These are phyloP conservation scores for Penicillium crustosum DNA, from an alignment of 2,329 filamentous ascomycete genomes.

Conservation along the genomic window DNA sequence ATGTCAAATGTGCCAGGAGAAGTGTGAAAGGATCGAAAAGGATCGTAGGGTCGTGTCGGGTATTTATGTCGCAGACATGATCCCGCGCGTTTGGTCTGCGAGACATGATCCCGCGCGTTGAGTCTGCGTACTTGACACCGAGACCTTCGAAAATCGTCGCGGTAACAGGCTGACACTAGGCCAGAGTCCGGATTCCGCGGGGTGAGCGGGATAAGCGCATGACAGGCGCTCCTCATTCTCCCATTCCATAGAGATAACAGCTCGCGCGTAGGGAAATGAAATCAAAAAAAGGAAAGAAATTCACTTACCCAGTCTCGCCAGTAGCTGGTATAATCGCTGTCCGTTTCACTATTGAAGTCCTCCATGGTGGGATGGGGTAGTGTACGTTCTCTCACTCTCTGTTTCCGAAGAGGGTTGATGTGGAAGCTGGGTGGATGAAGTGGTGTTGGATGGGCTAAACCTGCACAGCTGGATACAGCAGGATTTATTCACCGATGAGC, in stretches of 20 bases:
- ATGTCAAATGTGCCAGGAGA: not conserved
- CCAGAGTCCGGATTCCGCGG: not conserved
- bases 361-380: slow-evolving; percentile 65
- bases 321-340: slow-evolving; percentile 98
- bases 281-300: slow-evolving; percentile 10
- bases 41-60: not conserved
- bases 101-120: no score
- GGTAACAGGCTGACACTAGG: not conserved
- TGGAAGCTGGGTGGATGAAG: slow-evolving; percentile 19
- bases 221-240: not conserved
- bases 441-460: slow-evolving; percentile 17
- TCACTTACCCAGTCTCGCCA: slow-evolving; percentile 96
- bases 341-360: slow-evolving; percentile 95
- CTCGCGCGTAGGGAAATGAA: not conserved
- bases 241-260: not conserved
- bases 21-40: not conserved
- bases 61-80: not conserved
- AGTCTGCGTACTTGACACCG: no score
- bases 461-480: slow-evolving; percentile 4
- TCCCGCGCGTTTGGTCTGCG: no score
- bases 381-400: not conserved
- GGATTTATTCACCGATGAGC: not conserved
- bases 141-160: not conserved
- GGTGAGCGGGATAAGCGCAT: no score
- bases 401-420: slow-evolving; percentile 14